Evolutionary conservation across 768 basidiomycete genomes (phyloP).

Genomic region (Rhodotorula babjevae): DNA sequence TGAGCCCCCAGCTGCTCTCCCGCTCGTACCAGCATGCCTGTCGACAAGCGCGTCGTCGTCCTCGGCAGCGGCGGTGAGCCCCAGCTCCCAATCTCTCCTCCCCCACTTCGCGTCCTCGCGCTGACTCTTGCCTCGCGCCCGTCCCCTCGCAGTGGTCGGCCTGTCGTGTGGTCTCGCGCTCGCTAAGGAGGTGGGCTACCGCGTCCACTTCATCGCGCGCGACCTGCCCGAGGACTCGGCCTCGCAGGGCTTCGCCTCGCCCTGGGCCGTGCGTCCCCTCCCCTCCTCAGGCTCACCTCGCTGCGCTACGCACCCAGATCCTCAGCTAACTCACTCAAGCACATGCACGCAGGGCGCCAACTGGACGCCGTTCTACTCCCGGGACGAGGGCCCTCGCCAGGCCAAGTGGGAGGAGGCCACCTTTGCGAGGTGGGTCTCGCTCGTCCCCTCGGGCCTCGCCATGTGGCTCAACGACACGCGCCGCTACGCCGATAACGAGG

Average conservation of each 20-base stretch:
- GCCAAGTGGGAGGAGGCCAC: conserved; percentile 25
- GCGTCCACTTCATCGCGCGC: conserved; percentile 44
- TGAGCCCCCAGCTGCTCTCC: background rate
- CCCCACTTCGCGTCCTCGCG: background rate
- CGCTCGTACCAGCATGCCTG: background rate
- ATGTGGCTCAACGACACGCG: conserved; percentile 22
- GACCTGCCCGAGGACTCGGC: conserved; percentile 46
- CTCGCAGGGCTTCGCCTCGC: conserved; percentile 45
- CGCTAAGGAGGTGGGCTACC: conserved; percentile 41
- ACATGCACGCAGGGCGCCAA: conserved; percentile 44
- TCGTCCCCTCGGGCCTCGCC: conserved; percentile 22
- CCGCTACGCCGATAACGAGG: conserved; percentile 3
- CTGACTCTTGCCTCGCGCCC: background rate
- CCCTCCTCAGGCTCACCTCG: background rate
- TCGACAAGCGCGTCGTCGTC: conserved; percentile 37
- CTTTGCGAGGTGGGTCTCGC: conserved; percentile 11
- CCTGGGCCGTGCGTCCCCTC: conserved; percentile 48
- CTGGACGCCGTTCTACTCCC: conserved; percentile 43
- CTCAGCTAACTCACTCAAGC: too few relatives aligned
- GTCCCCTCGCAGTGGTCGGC: conserved; percentile 44
- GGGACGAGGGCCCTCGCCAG: conserved; percentile 27
- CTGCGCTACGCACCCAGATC: too few relatives aligned
- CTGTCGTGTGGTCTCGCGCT: conserved; percentile 46
- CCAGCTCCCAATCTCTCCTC: background rate
- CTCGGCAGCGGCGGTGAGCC: conserved; percentile 46